Evolutionary conservation across 192 early-diverging fungal species (phyloP).

Genomic region (Podila epicladia): DNA sequence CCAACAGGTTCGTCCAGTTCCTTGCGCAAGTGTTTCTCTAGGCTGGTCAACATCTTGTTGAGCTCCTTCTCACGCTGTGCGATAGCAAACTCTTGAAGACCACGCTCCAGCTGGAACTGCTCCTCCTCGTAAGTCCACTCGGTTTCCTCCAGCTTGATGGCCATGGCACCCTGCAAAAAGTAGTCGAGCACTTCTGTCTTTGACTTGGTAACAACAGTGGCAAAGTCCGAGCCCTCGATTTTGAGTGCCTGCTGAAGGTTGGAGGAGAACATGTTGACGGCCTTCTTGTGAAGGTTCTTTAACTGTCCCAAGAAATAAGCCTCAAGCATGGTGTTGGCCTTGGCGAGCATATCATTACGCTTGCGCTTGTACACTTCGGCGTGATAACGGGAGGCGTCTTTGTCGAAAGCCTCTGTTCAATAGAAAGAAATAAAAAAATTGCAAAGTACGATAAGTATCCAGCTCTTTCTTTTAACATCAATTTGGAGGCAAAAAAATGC

Average conservation of each 20-base stretch:
- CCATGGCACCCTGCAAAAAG: slow-evolving; percentile 63
- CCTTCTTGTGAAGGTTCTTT: slow-evolving; percentile 83
- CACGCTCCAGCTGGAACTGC: slow-evolving; percentile 63
- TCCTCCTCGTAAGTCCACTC: slow-evolving; percentile 79
- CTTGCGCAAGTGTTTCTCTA: slow-evolving; percentile 67
- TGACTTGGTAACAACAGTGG: slow-evolving; percentile 60
- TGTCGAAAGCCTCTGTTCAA: slow-evolving; percentile 77
- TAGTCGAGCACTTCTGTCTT: slow-evolving; percentile 57
- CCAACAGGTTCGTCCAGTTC: slow-evolving; percentile 76
- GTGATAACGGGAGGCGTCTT: slow-evolving; percentile 91
- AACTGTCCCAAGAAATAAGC: slow-evolving; percentile 88
- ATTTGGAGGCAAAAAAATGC: slow-evolving; percentile 9
- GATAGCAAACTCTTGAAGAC: slow-evolving; percentile 65
- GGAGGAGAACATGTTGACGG: slow-evolving; percentile 72
- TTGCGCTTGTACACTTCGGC: slow-evolving; percentile 88
- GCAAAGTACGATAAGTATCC: neutral
- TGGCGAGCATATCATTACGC: slow-evolving; percentile 80
- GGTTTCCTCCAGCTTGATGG: slow-evolving; percentile 68
- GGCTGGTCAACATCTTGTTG: slow-evolving; percentile 66
- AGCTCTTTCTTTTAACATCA: neutral
- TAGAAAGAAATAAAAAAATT: neutral
- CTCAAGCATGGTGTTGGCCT: slow-evolving; percentile 80
- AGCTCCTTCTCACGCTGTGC: slow-evolving; percentile 74
- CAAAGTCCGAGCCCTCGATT: slow-evolving; percentile 71
- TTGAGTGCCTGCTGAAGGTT: slow-evolving; percentile 64